These are phyloP conservation scores for Lepidium campestre DNA, from an alignment of 441 rosid species.

Conservation along the genomic window DNA sequence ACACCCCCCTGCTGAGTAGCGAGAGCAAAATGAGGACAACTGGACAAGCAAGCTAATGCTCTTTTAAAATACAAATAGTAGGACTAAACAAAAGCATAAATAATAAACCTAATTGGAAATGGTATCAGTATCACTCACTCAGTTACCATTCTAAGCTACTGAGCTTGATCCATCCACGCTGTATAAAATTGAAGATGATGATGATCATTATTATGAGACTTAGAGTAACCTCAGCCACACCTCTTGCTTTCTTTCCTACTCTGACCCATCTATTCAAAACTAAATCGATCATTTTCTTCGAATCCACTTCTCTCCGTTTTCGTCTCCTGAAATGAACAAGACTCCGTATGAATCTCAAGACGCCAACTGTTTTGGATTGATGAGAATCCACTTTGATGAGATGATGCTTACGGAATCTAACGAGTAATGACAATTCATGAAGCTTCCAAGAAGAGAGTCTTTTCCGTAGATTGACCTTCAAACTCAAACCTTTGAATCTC, in stretches of 20 bases:
- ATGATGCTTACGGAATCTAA: slow-evolving; percentile 18
- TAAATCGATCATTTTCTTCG: not conserved
- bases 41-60: too few species aligned
- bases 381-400: slow-evolving; percentile 16
- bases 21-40: too few species aligned
- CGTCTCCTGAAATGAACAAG: not conserved
- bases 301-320: not conserved
- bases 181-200: not conserved
- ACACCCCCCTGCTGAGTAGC: too few species aligned
- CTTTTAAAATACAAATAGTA: too few species aligned
- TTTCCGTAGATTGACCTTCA: slow-evolving; percentile 12
- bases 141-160: too few species aligned
- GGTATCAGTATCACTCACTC: too few species aligned
- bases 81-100: not conserved
- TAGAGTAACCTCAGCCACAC: not conserved
- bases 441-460: slow-evolving; percentile 13
- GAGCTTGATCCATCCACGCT: not conserved
- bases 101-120: not conserved
- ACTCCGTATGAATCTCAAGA: not conserved
- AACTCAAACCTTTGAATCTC: not conserved
- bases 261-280: not conserved
- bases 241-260: not conserved
- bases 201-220: not conserved
- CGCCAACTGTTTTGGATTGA: not conserved
- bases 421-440: slow-evolving; percentile 9